These are phyloP conservation scores for Boletus sp. DNA, from an alignment of 768 basidiomycete genomes.

Conservation along the genomic window DNA sequence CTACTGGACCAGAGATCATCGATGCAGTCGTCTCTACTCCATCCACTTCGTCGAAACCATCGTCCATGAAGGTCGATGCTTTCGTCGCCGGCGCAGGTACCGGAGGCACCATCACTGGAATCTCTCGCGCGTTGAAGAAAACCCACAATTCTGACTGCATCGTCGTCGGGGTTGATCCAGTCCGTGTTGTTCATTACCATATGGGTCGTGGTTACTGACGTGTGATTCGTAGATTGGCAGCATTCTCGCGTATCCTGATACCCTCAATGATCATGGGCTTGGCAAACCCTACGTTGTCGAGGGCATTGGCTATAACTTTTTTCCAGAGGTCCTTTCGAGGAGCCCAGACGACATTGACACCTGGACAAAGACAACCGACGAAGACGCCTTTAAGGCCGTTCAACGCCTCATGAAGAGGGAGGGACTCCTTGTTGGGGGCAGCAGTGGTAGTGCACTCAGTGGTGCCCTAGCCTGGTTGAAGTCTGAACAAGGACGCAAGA, in stretches of 20 bases:
- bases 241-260: constrained; percentile 72
- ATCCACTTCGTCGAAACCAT: constrained; percentile 53
- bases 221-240: constrained; percentile 69
- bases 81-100: constrained; percentile 90
- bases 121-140: constrained; percentile 78
- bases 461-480: constrained; percentile 79
- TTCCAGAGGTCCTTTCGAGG: constrained; percentile 84
- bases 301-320: constrained; percentile 96
- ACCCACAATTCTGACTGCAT: constrained; percentile 68
- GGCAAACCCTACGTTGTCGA: constrained; percentile 74
- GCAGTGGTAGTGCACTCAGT: constrained; percentile 82
- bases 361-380: constrained; percentile 88
- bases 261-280: constrained; percentile 49
- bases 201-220: neutral
- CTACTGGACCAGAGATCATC: constrained; percentile 92
- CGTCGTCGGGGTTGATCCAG: constrained; percentile 90
- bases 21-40: constrained; percentile 68
- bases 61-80: constrained; percentile 75
- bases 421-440: constrained; percentile 91
- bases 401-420: constrained; percentile 77
- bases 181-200: constrained; percentile 36
- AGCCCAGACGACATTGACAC: constrained; percentile 53
- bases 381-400: constrained; percentile 76
- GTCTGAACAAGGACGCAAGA: constrained; percentile 58
- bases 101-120: constrained; percentile 91